Evolutionary conservation across 306 rosid species (phyloP).

Genomic region (Quercus agrifolia): DNA sequence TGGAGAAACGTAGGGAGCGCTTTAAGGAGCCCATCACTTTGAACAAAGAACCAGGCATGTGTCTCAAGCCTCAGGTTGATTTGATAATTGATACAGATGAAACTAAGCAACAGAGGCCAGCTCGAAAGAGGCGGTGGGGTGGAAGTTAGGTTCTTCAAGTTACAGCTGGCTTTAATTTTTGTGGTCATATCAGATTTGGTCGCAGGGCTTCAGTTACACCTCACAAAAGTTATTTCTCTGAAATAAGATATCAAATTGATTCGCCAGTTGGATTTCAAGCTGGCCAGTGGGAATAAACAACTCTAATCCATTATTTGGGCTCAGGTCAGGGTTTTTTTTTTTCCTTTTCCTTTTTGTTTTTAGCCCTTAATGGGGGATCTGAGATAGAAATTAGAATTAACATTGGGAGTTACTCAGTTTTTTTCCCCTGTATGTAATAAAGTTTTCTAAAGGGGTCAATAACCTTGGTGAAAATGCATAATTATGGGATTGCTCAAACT

Average conservation of each 20-base stretch:
- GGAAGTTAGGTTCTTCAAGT: constrained; percentile 22
- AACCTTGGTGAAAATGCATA: not conserved
- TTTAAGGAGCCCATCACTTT: constrained; percentile 56
- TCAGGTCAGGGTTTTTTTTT: not conserved
- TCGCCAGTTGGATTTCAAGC: not conserved
- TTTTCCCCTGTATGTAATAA: not conserved
- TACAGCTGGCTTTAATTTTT: not conserved
- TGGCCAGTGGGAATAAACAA: not conserved
- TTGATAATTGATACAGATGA: constrained; percentile 26
- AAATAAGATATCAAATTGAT: too few relatives aligned
- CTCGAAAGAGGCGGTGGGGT: constrained; percentile 67
- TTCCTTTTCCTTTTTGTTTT: not conserved
- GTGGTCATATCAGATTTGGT: not conserved
- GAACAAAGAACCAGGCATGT: constrained; percentile 44
- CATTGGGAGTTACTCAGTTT: not conserved
- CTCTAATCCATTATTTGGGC: not conserved
- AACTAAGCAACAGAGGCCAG: constrained; percentile 50
- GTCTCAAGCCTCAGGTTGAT: constrained; percentile 32
- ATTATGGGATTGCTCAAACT: not conserved
- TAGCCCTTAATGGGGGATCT: not conserved
- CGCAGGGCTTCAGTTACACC: not conserved
- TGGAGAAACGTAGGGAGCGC: constrained; percentile 83
- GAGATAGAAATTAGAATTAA: not conserved
- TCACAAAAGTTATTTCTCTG: not conserved
- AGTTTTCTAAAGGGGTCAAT: not conserved